Evolutionary conservation across 2,329 filamentous ascomycete species (phyloP).

Genomic region (Venturia carpophila): DNA sequence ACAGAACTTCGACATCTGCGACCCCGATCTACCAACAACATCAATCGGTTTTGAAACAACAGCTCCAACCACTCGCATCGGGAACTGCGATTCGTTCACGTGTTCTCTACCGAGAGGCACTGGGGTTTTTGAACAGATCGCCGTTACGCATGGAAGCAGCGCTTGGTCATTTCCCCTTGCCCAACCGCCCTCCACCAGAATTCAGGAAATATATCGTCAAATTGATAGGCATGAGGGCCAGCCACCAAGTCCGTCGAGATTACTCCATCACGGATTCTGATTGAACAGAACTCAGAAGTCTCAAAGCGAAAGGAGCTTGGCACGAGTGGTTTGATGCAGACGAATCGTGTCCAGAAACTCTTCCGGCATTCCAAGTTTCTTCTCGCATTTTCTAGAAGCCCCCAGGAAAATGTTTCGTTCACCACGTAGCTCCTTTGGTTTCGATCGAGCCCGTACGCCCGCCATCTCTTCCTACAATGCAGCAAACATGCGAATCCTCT

Average conservation of each 20-base stretch:
- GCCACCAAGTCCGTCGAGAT: not conserved
- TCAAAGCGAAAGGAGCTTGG: not conserved
- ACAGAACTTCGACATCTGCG: not conserved
- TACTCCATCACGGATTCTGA: not conserved
- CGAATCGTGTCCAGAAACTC: not conserved
- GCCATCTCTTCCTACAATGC: not conserved
- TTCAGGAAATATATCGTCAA: not conserved
- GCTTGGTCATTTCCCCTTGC: not conserved
- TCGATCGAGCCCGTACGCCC: not conserved
- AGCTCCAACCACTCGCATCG: not conserved
- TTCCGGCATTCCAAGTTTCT: not conserved
- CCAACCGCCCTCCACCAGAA: not conserved
- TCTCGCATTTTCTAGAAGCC: conserved; percentile 1
- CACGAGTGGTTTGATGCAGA: not conserved
- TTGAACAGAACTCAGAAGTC: not conserved
- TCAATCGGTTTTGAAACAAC: not conserved
- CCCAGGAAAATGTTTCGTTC: not conserved
- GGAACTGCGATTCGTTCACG: not conserved
- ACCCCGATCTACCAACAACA: not conserved
- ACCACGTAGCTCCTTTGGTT: not conserved
- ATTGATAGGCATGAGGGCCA: not conserved
- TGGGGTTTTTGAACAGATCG: not conserved
- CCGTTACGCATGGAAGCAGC: not conserved
- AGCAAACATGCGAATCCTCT: conserved; percentile 3
- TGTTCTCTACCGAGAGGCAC: not conserved